Base-by-base conservation (phyloP, 1,139 yeast species). In the Yamadazyma dendronema region DNA sequence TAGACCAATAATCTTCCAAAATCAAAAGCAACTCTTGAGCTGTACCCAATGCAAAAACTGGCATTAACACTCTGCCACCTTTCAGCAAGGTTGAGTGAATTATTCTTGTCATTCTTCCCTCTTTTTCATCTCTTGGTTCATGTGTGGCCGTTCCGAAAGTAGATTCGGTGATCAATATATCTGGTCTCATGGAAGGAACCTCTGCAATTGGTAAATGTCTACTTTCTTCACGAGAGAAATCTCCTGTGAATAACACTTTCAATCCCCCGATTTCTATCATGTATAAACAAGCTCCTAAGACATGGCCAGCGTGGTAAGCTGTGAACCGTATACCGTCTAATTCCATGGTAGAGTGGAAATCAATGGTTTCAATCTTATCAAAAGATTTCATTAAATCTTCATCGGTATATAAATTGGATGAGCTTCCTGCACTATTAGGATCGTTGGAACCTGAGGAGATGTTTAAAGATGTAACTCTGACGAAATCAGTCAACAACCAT, bases 301-400 rank as follows among this genome's bases (percentile, higher is more conserved):
- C 99, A 72, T 92, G 99, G 12, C 99, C 99, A 3, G 98, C 99
- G 63, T 92, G 98, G 59, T 84, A 94, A 4, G 98, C 98, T 1
- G 98, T 94, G 65, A 92, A 92, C 54, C 95, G 73, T 41, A 94
- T 83, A 35, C 98, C 98, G 39, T 84, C 94, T 30, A 90, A 85
- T 53, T 92, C 97, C 53, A 89, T 77, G 0, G 98, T 92, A 4
- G 97, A 88, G 61, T 92, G 98, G 61, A 84, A 92, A 59, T 92
- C 98, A 27, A 92, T 79, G 0, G 97, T 88, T 59, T 94, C 98
- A 36, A 92, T 92, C 46, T 79, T 68, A 53, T 89, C 96, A 56
- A 92, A 88, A 0, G 97, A 87, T 39, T 81, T 82, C 54, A 82
- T 79, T 47, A 94, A 69, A 62, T 92, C 99, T 37, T 87, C 96